A percentile compares a stretch with the other conserved stretches of the same genome.
Conservation (phyloP, 1,139 yeast genomes). For the Suhomyces atakaporum region DNA sequence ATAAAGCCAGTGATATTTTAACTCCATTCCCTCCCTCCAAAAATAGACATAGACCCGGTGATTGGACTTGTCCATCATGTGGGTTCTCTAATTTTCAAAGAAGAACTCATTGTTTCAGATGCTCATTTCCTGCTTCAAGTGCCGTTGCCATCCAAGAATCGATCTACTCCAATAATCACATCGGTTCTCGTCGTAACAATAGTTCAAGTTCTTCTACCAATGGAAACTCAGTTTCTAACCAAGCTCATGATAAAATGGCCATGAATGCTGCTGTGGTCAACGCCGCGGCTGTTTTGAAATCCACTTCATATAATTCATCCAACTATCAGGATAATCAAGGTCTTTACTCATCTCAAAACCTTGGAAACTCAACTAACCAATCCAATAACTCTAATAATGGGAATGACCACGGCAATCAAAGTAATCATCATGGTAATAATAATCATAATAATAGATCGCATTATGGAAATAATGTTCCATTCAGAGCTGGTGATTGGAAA, state of each 20-base stretch:
- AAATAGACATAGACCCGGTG: constrained; percentile 94
- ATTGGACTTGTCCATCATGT: constrained; percentile 96
- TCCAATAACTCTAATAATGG: constrained; percentile 3
- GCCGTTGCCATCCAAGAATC: constrained; percentile 66
- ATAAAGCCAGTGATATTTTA: constrained; percentile 76
- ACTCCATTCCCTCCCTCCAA: constrained; percentile 87
- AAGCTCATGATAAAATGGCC: constrained; percentile 16
- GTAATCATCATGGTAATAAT: constrained; percentile 15
- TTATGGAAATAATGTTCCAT: constrained; percentile 63
- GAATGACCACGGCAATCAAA: constrained; percentile 10
- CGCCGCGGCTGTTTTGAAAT: constrained; percentile 18
- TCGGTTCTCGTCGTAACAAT: constrained; percentile 12
- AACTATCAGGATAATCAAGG: constrained; percentile 11
- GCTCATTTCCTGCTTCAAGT: constrained; percentile 83
- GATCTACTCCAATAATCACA: constrained; percentile 28
- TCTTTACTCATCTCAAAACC: constrained; percentile 7
- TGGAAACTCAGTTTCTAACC: constrained; percentile 1
- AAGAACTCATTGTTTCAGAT: constrained; percentile 90
- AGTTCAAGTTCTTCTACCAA: constrained; percentile 4
- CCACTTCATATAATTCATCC: constrained; percentile 11
- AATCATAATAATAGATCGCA: constrained; percentile 23
- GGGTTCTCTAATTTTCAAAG: constrained; percentile 95
- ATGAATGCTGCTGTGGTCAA: constrained; percentile 17
- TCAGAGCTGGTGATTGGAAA: constrained; percentile 97
- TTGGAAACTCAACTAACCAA: constrained; percentile 1